Evolutionary conservation across 768 basidiomycete genomes (phyloP).

Genomic region (Mycena epipterygia): DNA sequence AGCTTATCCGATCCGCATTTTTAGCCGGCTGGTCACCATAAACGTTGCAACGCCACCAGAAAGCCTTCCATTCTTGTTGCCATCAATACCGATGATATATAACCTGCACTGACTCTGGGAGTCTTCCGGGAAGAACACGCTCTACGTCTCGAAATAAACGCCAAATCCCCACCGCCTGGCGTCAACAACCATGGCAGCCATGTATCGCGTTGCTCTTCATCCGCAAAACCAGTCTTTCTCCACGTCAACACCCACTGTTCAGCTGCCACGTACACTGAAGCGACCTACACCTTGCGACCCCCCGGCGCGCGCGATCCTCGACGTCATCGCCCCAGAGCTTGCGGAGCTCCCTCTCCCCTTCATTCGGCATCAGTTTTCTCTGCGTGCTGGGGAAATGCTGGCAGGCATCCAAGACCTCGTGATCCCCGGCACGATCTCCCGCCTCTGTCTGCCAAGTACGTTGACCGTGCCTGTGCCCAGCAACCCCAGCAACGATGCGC

Average conservation of each 20-base stretch:
- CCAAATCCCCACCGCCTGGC: too few relatives aligned
- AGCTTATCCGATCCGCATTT: not conserved
- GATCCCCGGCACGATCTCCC: not conserved
- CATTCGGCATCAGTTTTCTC: constrained; percentile 49
- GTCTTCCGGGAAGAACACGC: too few relatives aligned
- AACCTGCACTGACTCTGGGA: too few relatives aligned
- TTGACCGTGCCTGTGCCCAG: not conserved
- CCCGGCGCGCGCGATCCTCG: constrained; percentile 53
- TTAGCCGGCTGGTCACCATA: not conserved
- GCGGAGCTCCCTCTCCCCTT: constrained; percentile 59
- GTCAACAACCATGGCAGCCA: too few relatives aligned
- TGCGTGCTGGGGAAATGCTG: not conserved
- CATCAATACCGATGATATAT: too few relatives aligned
- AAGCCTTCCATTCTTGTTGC: not conserved
- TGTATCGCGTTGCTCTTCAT: too few relatives aligned
- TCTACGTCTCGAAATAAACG: too few relatives aligned
- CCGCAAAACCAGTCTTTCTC: too few relatives aligned
- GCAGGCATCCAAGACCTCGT: constrained; percentile 2
- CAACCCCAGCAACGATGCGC: not conserved
- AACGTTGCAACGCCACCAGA: not conserved
- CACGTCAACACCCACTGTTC: not conserved
- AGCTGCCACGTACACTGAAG: constrained; percentile 8
- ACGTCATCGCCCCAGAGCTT: constrained; percentile 59
- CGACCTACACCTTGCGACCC: constrained; percentile 35
- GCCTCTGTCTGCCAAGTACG: not conserved